Evolutionary conservation across 345 rosid species (phyloP), one percentile per base, ranked within the genome.

Genomic region (Psidium friedrichsthalianum): DNA sequence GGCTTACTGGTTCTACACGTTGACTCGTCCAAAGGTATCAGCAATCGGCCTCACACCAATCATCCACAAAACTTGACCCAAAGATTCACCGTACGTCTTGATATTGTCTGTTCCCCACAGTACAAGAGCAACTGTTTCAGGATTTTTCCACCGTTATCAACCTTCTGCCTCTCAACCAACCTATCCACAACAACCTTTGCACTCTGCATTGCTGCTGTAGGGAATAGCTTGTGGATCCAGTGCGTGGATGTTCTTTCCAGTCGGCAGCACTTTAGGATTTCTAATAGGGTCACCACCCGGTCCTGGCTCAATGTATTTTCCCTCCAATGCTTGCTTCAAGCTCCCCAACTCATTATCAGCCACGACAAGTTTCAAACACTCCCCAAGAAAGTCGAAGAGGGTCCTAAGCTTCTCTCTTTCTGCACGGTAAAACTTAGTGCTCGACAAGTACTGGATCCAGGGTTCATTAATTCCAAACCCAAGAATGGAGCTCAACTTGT

Each of bases 221-320:
- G 99, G 99, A 88, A 97, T 97, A 82, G 99, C 88, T 87, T 97
- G 99, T 82, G 99, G 99, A 86, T 97, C 99, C 88, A 97, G 90
- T 9, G 99, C 99, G 56, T 97, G 99, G 85, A 97, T 97, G 92
- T 97, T 97, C 92, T 97, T 97, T 84, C 99, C 99, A 0, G 99
- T 97, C 22, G 99, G 99, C 88, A 97, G 86, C 84, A 97, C 99
- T 88, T 97, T 97, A 0, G 99, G 99, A 91, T 97, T 97, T 86
- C 98, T 95, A 78, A 97, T 97, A 3, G 99, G 99, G 83, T 97
- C 98, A 51, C 99, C 99, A 57, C 99, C 99, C 0, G 99, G 99
- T 85, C 99, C 99, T 9, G 98, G 99, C 94, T 95, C 96, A 3
- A 97, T 98, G 27, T 89, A 97, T 85, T 96, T 96, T 2, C 99